These are phyloP conservation scores for Sarcocystis neurona DNA, from an alignment of 169 alveolate species.

Conservation along the genomic window DNA sequence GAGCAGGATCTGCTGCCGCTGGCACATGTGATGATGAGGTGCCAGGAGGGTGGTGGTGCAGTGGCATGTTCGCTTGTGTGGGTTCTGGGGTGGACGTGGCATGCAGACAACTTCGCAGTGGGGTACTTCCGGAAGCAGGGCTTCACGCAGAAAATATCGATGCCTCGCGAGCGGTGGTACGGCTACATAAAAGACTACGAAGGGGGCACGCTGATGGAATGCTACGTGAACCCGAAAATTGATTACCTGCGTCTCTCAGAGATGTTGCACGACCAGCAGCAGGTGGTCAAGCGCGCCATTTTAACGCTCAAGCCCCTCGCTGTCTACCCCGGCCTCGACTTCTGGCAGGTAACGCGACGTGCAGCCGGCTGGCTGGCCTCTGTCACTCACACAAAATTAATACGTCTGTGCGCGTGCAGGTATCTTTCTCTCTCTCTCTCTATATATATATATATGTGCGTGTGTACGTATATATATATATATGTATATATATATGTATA, in stretches of 20 bases:
- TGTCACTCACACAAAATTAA: neutral
- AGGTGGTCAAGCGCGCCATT: slow-evolving; percentile 81
- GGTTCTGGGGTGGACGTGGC: neutral
- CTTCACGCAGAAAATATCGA: slow-evolving; percentile 90
- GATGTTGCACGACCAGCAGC: slow-evolving; percentile 89
- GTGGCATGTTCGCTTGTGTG: slow-evolving; percentile 33
- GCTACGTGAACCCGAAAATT: slow-evolving; percentile 90
- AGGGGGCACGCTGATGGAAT: slow-evolving; percentile 98
- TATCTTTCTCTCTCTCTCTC: neutral
- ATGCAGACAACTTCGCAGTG: slow-evolving; percentile 95
- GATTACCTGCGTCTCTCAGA: slow-evolving; percentile 91
- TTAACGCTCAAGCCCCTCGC: slow-evolving; percentile 83
- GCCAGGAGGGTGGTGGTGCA: too few relatives aligned
- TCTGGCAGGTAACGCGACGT: slow-evolving; percentile 64
- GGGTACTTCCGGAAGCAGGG: slow-evolving; percentile 96
- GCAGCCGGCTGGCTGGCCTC: neutral
- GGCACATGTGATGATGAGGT: too few relatives aligned
- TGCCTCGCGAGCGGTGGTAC: slow-evolving; percentile 95
- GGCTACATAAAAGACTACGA: slow-evolving; percentile 98
- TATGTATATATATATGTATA: neutral
- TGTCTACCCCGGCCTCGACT: slow-evolving; percentile 85
- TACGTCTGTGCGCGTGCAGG: neutral
- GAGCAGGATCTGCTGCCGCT: too few relatives aligned
- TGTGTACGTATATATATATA: neutral
- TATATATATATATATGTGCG: neutral